A percentile compares a stretch with the other conserved stretches of the same genome.
Evolutionary conservation across 2,329 filamentous ascomycete species (phyloP).

Genomic region (Neofusicoccum sp.): DNA sequence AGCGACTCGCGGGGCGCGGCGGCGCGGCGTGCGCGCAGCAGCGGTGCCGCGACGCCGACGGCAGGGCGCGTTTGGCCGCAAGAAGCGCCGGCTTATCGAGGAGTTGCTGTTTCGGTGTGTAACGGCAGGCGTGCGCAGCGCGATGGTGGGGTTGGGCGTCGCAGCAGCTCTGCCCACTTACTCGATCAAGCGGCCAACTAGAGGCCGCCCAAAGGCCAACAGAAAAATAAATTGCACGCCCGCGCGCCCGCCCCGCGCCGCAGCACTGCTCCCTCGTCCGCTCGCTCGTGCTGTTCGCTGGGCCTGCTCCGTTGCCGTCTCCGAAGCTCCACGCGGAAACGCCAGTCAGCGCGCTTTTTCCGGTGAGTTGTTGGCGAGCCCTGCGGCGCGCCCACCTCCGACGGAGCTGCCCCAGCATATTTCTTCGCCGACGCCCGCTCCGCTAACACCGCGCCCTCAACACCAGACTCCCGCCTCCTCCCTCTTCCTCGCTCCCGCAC

Average conservation of each 20-base stretch:
- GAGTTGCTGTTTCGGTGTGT: constrained; percentile 12
- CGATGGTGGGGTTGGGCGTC: constrained; percentile 1
- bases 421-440: constrained; percentile 17
- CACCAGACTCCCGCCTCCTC: background rate
- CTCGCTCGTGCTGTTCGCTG: background rate
- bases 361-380: constrained; percentile 11
- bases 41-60: background rate
- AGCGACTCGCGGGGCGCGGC: background rate
- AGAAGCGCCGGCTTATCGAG: constrained; percentile 13
- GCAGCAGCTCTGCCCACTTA: background rate
- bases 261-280: background rate
- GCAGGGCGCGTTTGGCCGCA: background rate
- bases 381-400: constrained; percentile 9
- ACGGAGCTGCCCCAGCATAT: constrained; percentile 17
- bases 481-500: background rate
- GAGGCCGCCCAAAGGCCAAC: constrained; percentile 1
- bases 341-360: background rate
- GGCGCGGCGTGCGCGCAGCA: background rate
- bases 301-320: background rate
- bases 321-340: background rate
- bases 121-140: constrained; percentile 9
- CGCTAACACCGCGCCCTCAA: constrained; percentile 1
- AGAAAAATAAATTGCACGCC: constrained; percentile 11
- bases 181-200: background rate
- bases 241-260: background rate